Conservation (phyloP, 208 protist species). For the Histomonas meleagridis region DNA sequence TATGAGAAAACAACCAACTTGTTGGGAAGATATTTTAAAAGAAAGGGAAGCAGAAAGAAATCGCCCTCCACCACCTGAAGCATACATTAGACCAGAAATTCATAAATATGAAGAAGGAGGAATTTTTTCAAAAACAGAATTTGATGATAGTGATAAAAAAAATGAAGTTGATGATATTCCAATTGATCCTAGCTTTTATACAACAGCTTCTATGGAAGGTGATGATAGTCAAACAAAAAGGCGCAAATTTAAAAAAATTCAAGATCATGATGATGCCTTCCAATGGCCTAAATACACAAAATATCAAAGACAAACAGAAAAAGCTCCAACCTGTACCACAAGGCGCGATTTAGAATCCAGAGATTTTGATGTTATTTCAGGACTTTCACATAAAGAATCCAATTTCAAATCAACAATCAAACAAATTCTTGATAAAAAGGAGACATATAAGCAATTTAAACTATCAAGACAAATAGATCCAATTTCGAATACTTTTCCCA, state of each 20-base stretch:
- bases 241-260: not conserved
- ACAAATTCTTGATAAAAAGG: not conserved
- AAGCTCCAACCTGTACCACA: not conserved
- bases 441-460: not conserved
- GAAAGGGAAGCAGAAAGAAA: not conserved
- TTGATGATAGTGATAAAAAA: not conserved
- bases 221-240: not conserved
- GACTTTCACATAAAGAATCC: not conserved
- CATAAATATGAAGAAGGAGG: not conserved
- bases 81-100: not conserved
- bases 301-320: not conserved
- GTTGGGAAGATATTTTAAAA: not conserved
- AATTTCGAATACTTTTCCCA: slow-evolving; percentile 28
- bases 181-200: not conserved
- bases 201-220: not conserved
- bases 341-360: too few species aligned
- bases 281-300: not conserved
- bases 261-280: not conserved
- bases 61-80: not conserved
- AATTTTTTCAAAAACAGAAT: not conserved
- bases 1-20: too few species aligned
- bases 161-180: too few species aligned
- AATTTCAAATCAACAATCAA: not conserved
- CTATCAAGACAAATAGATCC: not conserved
- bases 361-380: not conserved